Conservation (phyloP, 1,139 yeast species). For the Saccharomycopsis hybrid region DNA sequence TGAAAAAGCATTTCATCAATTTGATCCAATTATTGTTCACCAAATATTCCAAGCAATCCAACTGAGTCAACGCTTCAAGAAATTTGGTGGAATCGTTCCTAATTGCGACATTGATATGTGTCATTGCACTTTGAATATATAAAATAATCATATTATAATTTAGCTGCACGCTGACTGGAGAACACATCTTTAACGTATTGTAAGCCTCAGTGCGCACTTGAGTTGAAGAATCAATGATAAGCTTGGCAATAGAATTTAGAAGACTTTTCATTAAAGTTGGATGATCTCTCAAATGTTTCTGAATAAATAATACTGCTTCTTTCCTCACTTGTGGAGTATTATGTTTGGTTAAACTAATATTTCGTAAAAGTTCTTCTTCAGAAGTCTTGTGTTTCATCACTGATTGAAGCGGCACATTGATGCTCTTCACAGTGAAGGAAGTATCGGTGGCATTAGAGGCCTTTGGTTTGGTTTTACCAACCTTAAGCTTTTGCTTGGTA, state of each 20-base stretch:
- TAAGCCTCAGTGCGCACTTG: conserved; percentile 48
- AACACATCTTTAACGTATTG: conserved; percentile 4
- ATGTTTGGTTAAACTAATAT: conserved; percentile 20
- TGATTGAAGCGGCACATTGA: conserved; percentile 55
- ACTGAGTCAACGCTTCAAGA: conserved; percentile 42
- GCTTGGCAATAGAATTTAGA: conserved; percentile 17
- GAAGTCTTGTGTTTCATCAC: conserved; percentile 30
- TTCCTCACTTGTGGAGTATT: conserved; percentile 18
- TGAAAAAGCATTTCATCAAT: conserved; percentile 48
- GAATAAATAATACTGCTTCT: conserved; percentile 18
- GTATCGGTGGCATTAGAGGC: conserved; percentile 80
- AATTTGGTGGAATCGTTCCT: conserved; percentile 66
- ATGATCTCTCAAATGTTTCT: conserved; percentile 11
- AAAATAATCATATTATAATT: conserved; percentile 43
- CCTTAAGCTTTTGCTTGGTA: conserved; percentile 73
- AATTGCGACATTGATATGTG: conserved; percentile 74
- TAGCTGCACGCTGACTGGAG: conserved; percentile 13
- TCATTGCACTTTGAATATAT: conserved; percentile 90
- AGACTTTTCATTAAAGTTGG: conserved; percentile 13
- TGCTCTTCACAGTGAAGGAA: conserved; percentile 70
- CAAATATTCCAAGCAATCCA: conserved; percentile 39
- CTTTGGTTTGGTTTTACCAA: conserved; percentile 73
- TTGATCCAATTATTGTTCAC: conserved; percentile 54
- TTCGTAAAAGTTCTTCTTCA: conserved; percentile 12
- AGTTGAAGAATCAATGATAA: conserved; percentile 52